Percentiles rank a stretch among this genome's conserved stretches.
These are phyloP conservation scores for Aaosphaeria pasadenensis DNA, from an alignment of 2,329 filamentous ascomycete species.

Conservation along the genomic window DNA sequence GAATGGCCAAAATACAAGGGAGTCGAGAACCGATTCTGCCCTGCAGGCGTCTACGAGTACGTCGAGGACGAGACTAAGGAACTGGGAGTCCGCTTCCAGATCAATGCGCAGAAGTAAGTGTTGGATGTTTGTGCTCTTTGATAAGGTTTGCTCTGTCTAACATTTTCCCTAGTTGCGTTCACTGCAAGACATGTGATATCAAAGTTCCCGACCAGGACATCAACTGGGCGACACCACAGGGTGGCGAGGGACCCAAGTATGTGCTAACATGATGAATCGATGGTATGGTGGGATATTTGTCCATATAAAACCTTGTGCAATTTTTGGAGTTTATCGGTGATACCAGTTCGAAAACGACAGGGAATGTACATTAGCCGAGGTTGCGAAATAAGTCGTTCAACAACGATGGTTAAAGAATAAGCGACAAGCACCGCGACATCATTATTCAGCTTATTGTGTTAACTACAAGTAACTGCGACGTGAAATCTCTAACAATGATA, in stretches of 20 bases:
- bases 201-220: conserved; percentile 97
- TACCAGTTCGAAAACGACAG: no score
- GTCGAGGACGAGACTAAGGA: conserved; percentile 87
- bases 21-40: conserved; percentile 94
- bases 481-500: no score
- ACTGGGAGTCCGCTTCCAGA: conserved; percentile 91
- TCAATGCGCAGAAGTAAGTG: conserved; percentile 93
- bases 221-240: conserved; percentile 86
- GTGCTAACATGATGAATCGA: conserved; percentile 49
- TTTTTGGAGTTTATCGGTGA: no score
- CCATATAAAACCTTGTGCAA: background rate
- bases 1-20: conserved; percentile 88
- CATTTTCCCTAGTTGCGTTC: conserved; percentile 70
- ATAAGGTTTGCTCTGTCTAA: conserved; percentile 19
- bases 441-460: no score
- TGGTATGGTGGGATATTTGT: no score
- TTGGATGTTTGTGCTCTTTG: background rate
- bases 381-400: no score
- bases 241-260: conserved; percentile 73
- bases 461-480: no score
- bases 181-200: conserved; percentile 99
- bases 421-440: no score
- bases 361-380: no score
- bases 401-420: no score
- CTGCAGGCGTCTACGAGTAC: conserved; percentile 97